A percentile compares a stretch with the other conserved stretches of the same genome.
phyloP scores from a whole-genome alignment of 2,329 filamentous ascomycete genomes.

The Elsinoe batatas region DNA sequence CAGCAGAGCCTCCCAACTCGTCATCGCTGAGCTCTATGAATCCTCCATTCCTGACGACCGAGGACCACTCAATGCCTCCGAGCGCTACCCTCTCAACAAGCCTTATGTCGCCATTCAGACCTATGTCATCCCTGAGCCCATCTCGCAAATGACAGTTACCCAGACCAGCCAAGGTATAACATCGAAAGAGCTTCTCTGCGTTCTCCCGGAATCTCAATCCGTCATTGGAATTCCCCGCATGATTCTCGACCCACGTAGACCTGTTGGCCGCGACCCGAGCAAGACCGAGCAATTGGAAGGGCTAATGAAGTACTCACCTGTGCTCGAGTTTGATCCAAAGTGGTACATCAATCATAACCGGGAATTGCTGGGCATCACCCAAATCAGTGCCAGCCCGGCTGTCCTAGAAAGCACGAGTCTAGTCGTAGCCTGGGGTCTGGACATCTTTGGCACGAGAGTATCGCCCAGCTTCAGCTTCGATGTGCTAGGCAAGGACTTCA shows the following conservation, averaged over 20 bases:
- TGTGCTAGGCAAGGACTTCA: conserved; percentile 85
- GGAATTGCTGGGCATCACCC: conserved; percentile 65
- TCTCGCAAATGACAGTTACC: conserved; percentile 71
- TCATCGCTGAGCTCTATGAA: conserved; percentile 84
- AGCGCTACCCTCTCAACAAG: conserved; percentile 42
- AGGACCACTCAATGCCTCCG: conserved; percentile 59
- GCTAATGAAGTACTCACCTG: conserved; percentile 62
- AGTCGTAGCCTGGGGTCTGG: conserved; percentile 77
- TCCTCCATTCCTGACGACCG: conserved; percentile 75
- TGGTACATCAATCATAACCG: conserved; percentile 71
- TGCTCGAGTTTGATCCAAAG: conserved; percentile 74
- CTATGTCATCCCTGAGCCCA: conserved; percentile 69
- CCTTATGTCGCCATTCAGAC: conserved; percentile 72
- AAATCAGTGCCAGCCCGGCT: conserved; percentile 66
- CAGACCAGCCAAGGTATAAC: conserved; percentile 89
- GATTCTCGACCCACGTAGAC: conserved; percentile 75
- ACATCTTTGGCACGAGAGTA: conserved; percentile 78
- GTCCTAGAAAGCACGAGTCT: conserved; percentile 85
- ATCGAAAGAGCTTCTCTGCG: conserved; percentile 69
- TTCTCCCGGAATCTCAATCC: conserved; percentile 60
- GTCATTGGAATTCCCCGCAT: conserved; percentile 71
- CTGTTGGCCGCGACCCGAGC: conserved; percentile 74
- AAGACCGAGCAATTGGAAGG: conserved; percentile 75
- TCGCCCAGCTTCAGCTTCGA: conserved; percentile 88
- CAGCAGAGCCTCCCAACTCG: conserved; percentile 75